These are phyloP conservation scores for Acanthamoeba sp. DNA, from an alignment of 208 protist genomes.

Conservation along the genomic window DNA sequence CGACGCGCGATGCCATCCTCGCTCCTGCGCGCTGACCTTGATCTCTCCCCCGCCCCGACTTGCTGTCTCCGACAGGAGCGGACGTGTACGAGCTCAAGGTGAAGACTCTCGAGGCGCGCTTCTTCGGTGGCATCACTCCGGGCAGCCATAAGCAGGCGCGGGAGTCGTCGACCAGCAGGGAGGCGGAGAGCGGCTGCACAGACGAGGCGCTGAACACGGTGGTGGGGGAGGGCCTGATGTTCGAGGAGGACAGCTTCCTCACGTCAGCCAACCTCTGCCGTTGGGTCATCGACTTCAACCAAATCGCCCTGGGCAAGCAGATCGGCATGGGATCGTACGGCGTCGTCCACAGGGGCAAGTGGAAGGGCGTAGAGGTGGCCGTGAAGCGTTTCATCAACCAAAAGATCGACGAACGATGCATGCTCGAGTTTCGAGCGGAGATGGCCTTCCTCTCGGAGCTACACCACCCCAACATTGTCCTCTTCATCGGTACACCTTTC, in stretches of 20 bases:
- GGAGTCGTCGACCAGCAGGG: background rate
- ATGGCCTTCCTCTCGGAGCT: slow-evolving; percentile 31
- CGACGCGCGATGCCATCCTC: too few relatives aligned
- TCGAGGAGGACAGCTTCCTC: background rate
- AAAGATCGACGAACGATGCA: background rate
- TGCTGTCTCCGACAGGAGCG: background rate
- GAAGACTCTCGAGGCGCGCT: background rate
- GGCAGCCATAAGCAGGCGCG: background rate
- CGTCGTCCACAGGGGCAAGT: slow-evolving; percentile 15
- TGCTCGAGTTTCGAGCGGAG: slow-evolving; percentile 27
- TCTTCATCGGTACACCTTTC: slow-evolving; percentile 17
- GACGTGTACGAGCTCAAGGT: background rate
- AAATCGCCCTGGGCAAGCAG: background rate
- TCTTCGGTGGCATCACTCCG: background rate
- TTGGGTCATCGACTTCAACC: slow-evolving; percentile 30
- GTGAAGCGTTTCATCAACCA: slow-evolving; percentile 53
- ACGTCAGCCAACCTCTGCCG: background rate
- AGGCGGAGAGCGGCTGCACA: background rate
- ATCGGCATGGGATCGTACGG: slow-evolving; percentile 22
- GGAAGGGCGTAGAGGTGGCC: slow-evolving; percentile 45
- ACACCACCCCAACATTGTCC: slow-evolving; percentile 52
- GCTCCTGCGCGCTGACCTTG: too few relatives aligned
- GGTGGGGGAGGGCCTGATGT: background rate
- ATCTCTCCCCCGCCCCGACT: too few relatives aligned
- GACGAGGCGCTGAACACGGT: background rate